Base-by-base conservation (phyloP, 73 alveolate genomes). In the Paraurostyla sp. region DNA sequence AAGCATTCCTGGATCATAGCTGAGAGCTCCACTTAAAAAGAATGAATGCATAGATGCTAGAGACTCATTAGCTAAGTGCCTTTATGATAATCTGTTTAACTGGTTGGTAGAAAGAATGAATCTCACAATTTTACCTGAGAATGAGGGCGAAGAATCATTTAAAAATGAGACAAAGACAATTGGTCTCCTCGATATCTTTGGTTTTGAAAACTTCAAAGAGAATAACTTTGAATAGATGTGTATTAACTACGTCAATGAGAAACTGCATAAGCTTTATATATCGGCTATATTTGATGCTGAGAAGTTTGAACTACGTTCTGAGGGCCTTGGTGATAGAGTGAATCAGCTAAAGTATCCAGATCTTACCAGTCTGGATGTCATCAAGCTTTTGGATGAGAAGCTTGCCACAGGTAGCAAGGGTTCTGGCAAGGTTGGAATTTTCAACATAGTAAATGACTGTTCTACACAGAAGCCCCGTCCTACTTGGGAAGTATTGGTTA, bases 161-260 rank as follows among this genome's bases (percentile, higher is more conserved):
- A 58, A 73, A 20, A 30, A 27, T 27, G 85, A 75, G 23, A 85
- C 93, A 7, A 92, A 93, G 80, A 96, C 96, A 68, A 94, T 96
- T 58, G 99, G 99, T 40, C 94, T 97, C 35, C 85, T 97, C 0
- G 99, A 97, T 95, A 96, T 96, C 36, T 97, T 97, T 83, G 99
- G 99, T 0, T 97, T 97, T 85, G 99, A 97, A 88, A 89, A 94
- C 65, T 94, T 97, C 75, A 88, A 95, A 56, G 98, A 95, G 76
- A 93, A 97, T 93, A 89, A 93, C 71, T 96, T 96, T 80, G 99
- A 97, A 82, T 94, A 97, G 76, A 80, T 97, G 76, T 93, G 97
- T 80, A 93, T 97, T 57, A 97, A 97, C 80, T 97, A 93, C 76
- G 97, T 98, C 41, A 96, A 96, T 81, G 99, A 97, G 87, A 97